phyloP scores from a whole-genome alignment of 352 stramenopile genomes.

The Phytophthora crassamura region DNA sequence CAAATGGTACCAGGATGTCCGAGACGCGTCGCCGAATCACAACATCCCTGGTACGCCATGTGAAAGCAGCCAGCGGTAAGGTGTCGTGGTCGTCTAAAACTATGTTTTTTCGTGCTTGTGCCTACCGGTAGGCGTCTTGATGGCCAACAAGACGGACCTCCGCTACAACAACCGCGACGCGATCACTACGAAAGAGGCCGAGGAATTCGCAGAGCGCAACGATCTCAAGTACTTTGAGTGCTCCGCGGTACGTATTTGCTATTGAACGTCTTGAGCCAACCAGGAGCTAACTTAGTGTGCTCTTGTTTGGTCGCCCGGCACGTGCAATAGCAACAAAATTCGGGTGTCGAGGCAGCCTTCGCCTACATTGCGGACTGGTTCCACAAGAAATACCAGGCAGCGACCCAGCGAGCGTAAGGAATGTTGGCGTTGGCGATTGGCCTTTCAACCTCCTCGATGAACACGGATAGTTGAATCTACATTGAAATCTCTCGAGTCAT shows the following conservation, averaged over 20 bases:
- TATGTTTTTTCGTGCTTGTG: not conserved
- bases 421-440: not conserved
- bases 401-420: constrained; percentile 56
- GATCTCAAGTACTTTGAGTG: constrained; percentile 87
- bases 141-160: constrained; percentile 84
- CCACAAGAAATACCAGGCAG: constrained; percentile 84
- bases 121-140: constrained; percentile 52
- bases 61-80: no score
- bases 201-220: constrained; percentile 76
- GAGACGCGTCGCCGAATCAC: constrained; percentile 72
- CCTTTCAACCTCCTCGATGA: no score
- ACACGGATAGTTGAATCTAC: no score
- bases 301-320: not conserved
- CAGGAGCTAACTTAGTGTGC: constrained; percentile 1
- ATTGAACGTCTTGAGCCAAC: not conserved
- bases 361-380: constrained; percentile 84
- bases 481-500: no score
- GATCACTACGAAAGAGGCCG: constrained; percentile 70
- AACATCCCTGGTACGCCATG: constrained; percentile 65
- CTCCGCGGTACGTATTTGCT: constrained; percentile 54
- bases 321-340: constrained; percentile 85
- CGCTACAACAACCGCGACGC: constrained; percentile 81
- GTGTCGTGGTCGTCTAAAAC: no score
- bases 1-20: constrained; percentile 87
- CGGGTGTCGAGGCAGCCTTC: constrained; percentile 77